These are phyloP conservation scores for Sporisorium iseilematis-ciliati DNA, from an alignment of 1,284 basidiomycete genomes.

Conservation along the genomic window DNA sequence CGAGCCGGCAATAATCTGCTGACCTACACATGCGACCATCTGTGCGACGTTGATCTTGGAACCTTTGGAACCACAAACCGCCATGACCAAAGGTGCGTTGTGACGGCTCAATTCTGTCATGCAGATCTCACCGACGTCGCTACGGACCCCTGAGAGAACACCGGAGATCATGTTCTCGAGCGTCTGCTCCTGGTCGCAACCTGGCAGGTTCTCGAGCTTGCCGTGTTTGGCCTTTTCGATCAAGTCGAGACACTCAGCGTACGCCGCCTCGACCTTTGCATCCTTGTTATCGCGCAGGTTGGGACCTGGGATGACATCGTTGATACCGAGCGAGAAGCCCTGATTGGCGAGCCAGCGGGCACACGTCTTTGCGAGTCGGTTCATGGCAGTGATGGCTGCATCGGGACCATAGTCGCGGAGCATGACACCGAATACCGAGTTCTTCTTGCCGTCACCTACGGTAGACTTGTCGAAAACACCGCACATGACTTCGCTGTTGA, in stretches of 20 bases:
- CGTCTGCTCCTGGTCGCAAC: conserved; percentile 96
- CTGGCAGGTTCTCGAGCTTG: conserved; percentile 92
- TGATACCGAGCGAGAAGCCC: conserved; percentile 98
- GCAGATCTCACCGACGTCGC: conserved; percentile 95
- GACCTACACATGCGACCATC: conserved; percentile 99
- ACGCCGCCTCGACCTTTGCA: conserved; percentile 86
- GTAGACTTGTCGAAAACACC: conserved; percentile 99
- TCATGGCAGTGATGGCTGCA: conserved; percentile 95
- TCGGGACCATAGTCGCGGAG: conserved; percentile 95
- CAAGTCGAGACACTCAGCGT: conserved; percentile 85
- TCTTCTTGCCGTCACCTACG: conserved; percentile 98
- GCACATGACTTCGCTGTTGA: conserved; percentile 99
- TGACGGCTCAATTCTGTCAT: conserved; percentile 96
- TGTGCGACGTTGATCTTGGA: conserved; percentile 99
- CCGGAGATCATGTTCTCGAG: conserved; percentile 95
- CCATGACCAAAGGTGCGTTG: conserved; percentile 98
- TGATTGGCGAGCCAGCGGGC: conserved; percentile 96
- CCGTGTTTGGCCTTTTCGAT: conserved; percentile 92
- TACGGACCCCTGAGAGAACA: conserved; percentile 92
- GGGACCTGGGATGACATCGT: conserved; percentile 96
- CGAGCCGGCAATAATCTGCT: conserved; percentile 97
- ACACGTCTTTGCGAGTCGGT: conserved; percentile 92
- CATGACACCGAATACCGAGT: conserved; percentile 98
- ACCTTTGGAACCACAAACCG: conserved; percentile 97
- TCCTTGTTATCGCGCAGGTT: conserved; percentile 86